These are phyloP conservation scores for Eragrostis curvula DNA, from an alignment of 176 grass and related monocot genomes.

Conservation along the genomic window DNA sequence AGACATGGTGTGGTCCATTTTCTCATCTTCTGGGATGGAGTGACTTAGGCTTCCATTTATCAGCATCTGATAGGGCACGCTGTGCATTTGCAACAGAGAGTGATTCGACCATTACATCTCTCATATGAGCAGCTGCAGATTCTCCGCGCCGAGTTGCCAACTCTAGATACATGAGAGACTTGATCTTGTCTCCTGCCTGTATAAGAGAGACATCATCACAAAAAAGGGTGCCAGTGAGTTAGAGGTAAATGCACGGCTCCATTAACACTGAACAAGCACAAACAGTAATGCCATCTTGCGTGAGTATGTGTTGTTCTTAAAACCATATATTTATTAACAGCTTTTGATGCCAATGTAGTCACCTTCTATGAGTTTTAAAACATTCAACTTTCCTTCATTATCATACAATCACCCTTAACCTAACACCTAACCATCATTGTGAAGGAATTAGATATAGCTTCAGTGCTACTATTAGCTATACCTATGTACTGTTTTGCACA, in stretches of 20 bases:
- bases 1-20: neutral
- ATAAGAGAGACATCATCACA: conserved; percentile 27
- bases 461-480: neutral
- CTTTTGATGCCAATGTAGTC: neutral
- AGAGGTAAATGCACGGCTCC: conserved; percentile 8
- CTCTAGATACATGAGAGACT: conserved; percentile 67
- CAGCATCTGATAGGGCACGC: conserved; percentile 41
- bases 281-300: neutral
- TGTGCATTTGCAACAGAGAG: conserved; percentile 36
- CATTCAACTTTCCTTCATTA: conserved; percentile 5
- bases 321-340: neutral
- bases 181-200: conserved; percentile 61
- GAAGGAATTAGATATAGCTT: conserved; percentile 9
- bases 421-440: neutral
- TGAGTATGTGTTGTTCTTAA: neutral
- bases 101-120: conserved; percentile 54
- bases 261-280: conserved; percentile 9
- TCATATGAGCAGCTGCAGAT: conserved; percentile 57
- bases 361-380: neutral
- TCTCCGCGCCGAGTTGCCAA: conserved; percentile 67
- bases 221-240: neutral
- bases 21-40: conserved; percentile 50
- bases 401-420: neutral
- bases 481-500: neutral
- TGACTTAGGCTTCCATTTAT: conserved; percentile 60